phyloP scores from a whole-genome alignment of 768 basidiomycete genomes.

The button mushroom (Agaricus bisporus) region DNA sequence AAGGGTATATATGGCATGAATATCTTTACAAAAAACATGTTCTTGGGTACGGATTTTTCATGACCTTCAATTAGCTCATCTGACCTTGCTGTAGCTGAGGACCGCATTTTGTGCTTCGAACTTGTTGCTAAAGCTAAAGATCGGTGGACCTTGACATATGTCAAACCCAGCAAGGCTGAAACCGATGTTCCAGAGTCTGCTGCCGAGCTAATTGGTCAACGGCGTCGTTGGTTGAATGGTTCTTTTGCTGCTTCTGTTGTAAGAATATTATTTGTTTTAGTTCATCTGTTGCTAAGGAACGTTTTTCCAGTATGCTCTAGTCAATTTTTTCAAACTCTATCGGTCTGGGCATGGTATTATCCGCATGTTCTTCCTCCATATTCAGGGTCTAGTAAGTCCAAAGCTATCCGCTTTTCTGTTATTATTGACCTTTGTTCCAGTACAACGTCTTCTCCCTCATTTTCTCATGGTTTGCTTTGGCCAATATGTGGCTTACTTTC shows the following conservation, averaged over 20 bases:
- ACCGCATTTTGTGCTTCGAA: constrained; percentile 97
- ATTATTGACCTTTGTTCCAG: constrained; percentile 27
- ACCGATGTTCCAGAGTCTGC: constrained; percentile 96
- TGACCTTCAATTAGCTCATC: not conserved
- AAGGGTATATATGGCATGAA: constrained; percentile 97
- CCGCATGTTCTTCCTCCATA: constrained; percentile 94
- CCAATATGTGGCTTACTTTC: constrained; percentile 94
- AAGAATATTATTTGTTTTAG: constrained; percentile 22
- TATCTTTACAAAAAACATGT: constrained; percentile 91
- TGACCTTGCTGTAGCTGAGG: constrained; percentile 52
- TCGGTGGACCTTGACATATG: constrained; percentile 82
- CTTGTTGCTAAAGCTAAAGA: constrained; percentile 87
- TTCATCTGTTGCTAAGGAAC: not conserved
- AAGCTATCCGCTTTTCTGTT: not conserved
- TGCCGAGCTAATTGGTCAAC: constrained; percentile 88
- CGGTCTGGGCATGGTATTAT: constrained; percentile 80
- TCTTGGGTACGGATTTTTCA: constrained; percentile 29
- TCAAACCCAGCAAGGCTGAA: constrained; percentile 94
- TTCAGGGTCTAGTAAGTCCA: constrained; percentile 77
- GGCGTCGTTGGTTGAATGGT: constrained; percentile 95
- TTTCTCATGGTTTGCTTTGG: constrained; percentile 91
- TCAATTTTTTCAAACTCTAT: constrained; percentile 90
- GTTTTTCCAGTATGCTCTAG: constrained; percentile 67
- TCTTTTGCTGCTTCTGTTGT: constrained; percentile 91
- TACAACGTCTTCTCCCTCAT: constrained; percentile 81